These are phyloP conservation scores for Verruconis gallopava DNA, from an alignment of 2,329 filamentous ascomycete species.

Conservation along the genomic window DNA sequence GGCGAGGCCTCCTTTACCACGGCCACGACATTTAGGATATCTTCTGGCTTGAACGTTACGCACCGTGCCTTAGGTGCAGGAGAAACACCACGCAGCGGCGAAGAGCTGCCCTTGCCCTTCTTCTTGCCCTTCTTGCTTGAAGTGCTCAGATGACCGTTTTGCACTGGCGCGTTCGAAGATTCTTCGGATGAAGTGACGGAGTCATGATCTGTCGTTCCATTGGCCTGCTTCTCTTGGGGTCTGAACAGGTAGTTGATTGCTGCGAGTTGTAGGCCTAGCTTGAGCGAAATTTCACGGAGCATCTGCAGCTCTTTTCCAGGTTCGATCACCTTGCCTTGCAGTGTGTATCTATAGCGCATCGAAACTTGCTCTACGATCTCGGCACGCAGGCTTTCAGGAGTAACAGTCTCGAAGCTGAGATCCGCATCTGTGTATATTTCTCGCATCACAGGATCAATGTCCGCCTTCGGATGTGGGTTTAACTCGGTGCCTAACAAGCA, in stretches of 20 bases:
- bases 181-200: slow-evolving; percentile 13
- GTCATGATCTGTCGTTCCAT: slow-evolving; percentile 17
- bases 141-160: not conserved
- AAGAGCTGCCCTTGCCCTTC: slow-evolving; percentile 38
- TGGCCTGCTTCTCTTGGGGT: slow-evolving; percentile 12
- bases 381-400: slow-evolving; percentile 54
- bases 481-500: slow-evolving; percentile 70
- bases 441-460: slow-evolving; percentile 62
- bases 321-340: slow-evolving; percentile 55
- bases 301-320: slow-evolving; percentile 65
- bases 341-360: slow-evolving; percentile 62
- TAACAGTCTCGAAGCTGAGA: slow-evolving; percentile 66
- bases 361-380: slow-evolving; percentile 60
- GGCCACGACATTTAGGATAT: slow-evolving; percentile 86
- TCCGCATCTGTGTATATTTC: slow-evolving; percentile 70
- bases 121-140: slow-evolving; percentile 45
- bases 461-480: slow-evolving; percentile 64
- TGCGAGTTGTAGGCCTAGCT: slow-evolving; percentile 78
- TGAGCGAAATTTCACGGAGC: slow-evolving; percentile 76
- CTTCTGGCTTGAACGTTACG: slow-evolving; percentile 65
- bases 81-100: slow-evolving; percentile 32
- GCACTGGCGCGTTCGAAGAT: slow-evolving; percentile 7
- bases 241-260: slow-evolving; percentile 64
- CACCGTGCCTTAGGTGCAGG: slow-evolving; percentile 33
- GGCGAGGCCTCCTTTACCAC: slow-evolving; percentile 89